Base-by-base conservation (phyloP, 2,329 filamentous ascomycete genomes). In the Scedosporium apiospermum region DNA sequence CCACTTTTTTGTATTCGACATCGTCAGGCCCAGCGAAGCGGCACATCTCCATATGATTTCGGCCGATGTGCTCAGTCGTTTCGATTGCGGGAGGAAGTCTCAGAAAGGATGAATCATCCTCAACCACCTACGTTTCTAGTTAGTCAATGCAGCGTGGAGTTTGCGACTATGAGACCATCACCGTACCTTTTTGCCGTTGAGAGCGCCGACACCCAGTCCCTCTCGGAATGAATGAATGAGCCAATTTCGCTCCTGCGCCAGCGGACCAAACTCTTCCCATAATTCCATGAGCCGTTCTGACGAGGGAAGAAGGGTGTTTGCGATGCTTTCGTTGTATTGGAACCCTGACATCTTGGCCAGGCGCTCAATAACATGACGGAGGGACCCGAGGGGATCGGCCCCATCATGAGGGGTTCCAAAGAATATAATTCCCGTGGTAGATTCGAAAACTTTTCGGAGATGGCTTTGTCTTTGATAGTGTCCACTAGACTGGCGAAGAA, bases 41-140 rank as follows among this genome's bases (percentile, higher is more conserved):
- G 51, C 72, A 75, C 70, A 76, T 75, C 3, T 71, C 71, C 68
- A 71, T 74, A 58, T 75, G 73, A 30, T 75, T 66, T 7, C 64
- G 62, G 6, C 58, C 64, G 30, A 76, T 76, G 58, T 74, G 71
- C 51, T 75, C 63, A 0, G 64, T 68, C 16, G 66, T 70, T 58
- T 77, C 74, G 21, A 73, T 58, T 4, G 49, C 58, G 0, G 70
- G 67, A 38, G 34, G 34, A 21, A 69, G 34, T 51, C 70, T 67
- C 5, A 77, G 64, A 62, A 64, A 74, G 0, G 75, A 77, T 0
- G 75, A 76, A 4, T 41, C 63, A 61, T 77, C 73, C 7, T 76
- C 71, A 1, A 76, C 57, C n/a, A 59, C 34, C 57, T 59, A 18
- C 26, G 34, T 12, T 38, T 12, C 34, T 12, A 14, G 34, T 38